Evolutionary conservation across 208 protist genomes (phyloP).

Genomic region (Jaenimonas drosophilae): DNA sequence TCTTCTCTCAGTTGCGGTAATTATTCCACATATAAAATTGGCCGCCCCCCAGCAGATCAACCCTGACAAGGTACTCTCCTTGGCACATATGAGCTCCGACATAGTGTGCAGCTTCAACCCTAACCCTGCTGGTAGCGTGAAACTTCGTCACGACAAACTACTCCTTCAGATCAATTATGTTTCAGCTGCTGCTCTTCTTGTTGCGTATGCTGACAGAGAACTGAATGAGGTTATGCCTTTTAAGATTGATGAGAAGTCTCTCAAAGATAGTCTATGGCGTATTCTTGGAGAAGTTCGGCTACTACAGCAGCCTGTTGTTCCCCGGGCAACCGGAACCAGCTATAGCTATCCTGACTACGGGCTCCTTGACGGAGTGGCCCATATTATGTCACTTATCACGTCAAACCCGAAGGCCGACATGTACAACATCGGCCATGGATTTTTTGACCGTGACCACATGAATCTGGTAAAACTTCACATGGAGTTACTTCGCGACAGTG

Average conservation of each 20-base stretch:
- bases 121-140: too few relatives aligned
- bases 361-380: constrained; percentile 81
- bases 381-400: constrained; percentile 81
- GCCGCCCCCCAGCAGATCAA: constrained; percentile 76
- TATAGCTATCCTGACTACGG: constrained; percentile 86
- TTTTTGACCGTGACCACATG: constrained; percentile 48
- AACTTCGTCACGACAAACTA: too few relatives aligned
- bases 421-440: constrained; percentile 21
- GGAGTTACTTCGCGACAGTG: constrained; percentile 60
- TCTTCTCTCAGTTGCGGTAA: constrained; percentile 63
- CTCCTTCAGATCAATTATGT: constrained; percentile 74
- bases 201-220: constrained; percentile 73
- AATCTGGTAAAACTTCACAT: constrained; percentile 41
- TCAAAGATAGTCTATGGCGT: constrained; percentile 18
- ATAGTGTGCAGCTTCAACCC: too few relatives aligned
- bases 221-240: constrained; percentile 75
- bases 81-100: too few relatives aligned
- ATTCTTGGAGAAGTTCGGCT: constrained; percentile 13
- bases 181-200: constrained; percentile 56
- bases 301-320: constrained; percentile 20
- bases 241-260: constrained; percentile 30
- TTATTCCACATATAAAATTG: constrained; percentile 83
- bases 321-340: constrained; percentile 66
- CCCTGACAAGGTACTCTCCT: constrained; percentile 32
- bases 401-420: constrained; percentile 57